Base-by-base conservation (phyloP, 768 basidiomycete species). In the Boletus fagicola region DNA sequence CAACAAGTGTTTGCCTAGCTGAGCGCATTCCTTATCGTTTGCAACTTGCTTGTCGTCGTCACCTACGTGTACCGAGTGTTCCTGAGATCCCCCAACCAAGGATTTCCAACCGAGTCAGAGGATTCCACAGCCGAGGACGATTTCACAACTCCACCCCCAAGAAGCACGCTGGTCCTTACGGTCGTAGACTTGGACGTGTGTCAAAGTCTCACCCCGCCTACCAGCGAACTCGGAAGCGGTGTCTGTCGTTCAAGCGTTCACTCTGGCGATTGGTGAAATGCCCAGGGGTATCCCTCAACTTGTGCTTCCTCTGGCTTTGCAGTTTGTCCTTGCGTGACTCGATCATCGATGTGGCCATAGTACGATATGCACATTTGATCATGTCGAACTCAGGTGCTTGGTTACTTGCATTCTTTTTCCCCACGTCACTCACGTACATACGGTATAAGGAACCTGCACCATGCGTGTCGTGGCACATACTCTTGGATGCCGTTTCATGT, bases 41-140 rank as follows among this genome's bases (percentile, higher is more conserved):
- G 64, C 15, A 62, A 65, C 26, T 35, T 65, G 48, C 53, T 62
- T 11, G 57, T 57, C 36, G 46, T 57, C 9, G 55, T 61, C 20
- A 62, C 64, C 0, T 62, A 59, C 24, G 4, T 52, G 12, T 65
- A 65, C 35, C 52, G 57, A 7, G 47, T 49, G 8, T 22, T 56
- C 39, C 5, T 36, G 45, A 16, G 6, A 20, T 26, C 49, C 13
- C 10, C 35, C 24, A 16, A 40, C 20, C 43, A 49, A 15, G 33
- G 49, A 1, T 30, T 54, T 35, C 31, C 36, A 2, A 26, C 40
- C 6, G 12, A 9, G 5, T 16, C 38, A 18, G 31, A 5, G 30
- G 0, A 12, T 15, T 13, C 39, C 22, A 5, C 22, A 1, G 22
- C 24, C 5, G 48, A 59, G 2, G 60, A 62, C 8, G 61, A 63